Evolutionary conservation across 176 grass and related monocot genomes (phyloP).

Genomic region (Thalia dealbata): DNA sequence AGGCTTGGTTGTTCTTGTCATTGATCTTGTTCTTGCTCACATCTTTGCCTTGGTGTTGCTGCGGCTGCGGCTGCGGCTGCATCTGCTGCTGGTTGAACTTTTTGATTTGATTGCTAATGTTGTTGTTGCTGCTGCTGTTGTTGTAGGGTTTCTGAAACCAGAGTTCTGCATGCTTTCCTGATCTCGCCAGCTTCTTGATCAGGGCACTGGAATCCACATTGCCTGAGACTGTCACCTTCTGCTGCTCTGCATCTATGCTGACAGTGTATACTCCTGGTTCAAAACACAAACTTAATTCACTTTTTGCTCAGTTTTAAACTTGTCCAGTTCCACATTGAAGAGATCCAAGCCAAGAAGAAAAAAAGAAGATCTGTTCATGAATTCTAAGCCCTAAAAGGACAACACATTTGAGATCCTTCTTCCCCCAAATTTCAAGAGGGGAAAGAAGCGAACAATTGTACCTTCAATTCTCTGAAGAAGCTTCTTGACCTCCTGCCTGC

Average conservation of each 20-base stretch:
- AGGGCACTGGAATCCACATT: constrained; percentile 56
- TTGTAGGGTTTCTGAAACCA: constrained; percentile 53
- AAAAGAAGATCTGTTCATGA: too few relatives aligned
- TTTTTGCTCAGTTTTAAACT: too few relatives aligned
- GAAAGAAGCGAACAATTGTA: constrained; percentile 8
- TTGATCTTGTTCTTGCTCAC: constrained; percentile 26
- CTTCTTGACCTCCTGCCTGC: constrained; percentile 94
- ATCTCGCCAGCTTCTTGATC: constrained; percentile 69
- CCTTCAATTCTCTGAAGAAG: constrained; percentile 94
- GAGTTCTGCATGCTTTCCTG: constrained; percentile 76
- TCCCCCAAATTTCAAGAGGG: too few relatives aligned
- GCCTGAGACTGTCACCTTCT: constrained; percentile 78
- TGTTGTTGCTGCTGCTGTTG: constrained; percentile 21
- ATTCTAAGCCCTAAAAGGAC: too few relatives aligned
- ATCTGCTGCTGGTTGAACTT: constrained; percentile 31
- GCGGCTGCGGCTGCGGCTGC: constrained; percentile 29
- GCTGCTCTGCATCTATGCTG: constrained; percentile 69
- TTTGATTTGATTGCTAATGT: constrained; percentile 31
- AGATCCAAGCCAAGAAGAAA: not conserved
- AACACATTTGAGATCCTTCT: too few relatives aligned
- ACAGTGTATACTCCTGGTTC: constrained; percentile 84
- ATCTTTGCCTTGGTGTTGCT: constrained; percentile 42
- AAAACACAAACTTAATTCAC: not conserved
- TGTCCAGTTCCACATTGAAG: not conserved
- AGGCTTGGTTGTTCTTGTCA: constrained; percentile 16